These are phyloP conservation scores for Phytopythium helicoides DNA, from an alignment of 352 stramenopile species.

Conservation along the genomic window DNA sequence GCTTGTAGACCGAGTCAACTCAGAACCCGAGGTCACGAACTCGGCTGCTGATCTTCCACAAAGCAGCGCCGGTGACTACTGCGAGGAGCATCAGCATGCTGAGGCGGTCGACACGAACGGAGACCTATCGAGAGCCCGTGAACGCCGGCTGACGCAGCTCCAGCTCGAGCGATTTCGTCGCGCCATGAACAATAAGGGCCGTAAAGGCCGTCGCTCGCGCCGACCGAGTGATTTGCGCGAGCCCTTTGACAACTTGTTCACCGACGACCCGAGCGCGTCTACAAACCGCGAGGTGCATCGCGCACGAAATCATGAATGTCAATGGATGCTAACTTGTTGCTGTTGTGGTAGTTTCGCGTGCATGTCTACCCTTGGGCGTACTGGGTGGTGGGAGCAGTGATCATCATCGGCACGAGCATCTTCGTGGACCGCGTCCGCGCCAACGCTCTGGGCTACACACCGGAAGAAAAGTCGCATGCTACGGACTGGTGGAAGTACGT, in stretches of 20 bases:
- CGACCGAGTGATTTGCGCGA: conserved; percentile 11
- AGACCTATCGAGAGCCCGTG: conserved; percentile 21
- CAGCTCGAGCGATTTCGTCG: conserved; percentile 36
- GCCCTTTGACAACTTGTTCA: conserved; percentile 35
- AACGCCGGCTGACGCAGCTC: conserved; percentile 32
- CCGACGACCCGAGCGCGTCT: conserved; percentile 13
- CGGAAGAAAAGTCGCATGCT: conserved; percentile 4
- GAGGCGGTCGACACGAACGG: neutral
- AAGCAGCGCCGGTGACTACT: neutral
- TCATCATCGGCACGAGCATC: conserved; percentile 51
- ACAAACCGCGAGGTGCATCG: conserved; percentile 20
- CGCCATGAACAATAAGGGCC: conserved; percentile 25
- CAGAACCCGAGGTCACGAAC: conserved; percentile 5
- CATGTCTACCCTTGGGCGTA: conserved; percentile 57
- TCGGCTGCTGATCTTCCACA: neutral
- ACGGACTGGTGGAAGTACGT: conserved; percentile 71
- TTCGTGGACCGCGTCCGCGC: conserved; percentile 55
- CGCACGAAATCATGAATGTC: neutral
- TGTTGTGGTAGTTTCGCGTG: conserved; percentile 39
- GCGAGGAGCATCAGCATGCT: conserved; percentile 13
- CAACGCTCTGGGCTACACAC: conserved; percentile 12
- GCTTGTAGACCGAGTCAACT: neutral
- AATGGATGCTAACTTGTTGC: conserved; percentile 2
- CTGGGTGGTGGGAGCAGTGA: conserved; percentile 48
- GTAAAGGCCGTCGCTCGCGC: conserved; percentile 10